Conservation (phyloP, 495 filamentous ascomycete genomes). For the Xylaria scruposa region DNA sequence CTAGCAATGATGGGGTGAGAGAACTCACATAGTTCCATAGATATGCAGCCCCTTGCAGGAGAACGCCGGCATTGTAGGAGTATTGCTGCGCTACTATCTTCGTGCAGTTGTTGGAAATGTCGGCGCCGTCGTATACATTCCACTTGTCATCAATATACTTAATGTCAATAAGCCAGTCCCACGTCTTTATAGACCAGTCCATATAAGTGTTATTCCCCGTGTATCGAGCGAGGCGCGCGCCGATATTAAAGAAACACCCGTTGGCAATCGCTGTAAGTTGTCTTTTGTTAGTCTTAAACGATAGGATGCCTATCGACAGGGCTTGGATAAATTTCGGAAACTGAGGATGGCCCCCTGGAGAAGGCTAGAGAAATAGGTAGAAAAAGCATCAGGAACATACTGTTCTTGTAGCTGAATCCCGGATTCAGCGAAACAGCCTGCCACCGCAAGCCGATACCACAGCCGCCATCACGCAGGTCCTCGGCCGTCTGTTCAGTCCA, state of each 20-base stretch:
- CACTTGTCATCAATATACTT: conserved; percentile 70
- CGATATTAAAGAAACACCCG: conserved; percentile 86
- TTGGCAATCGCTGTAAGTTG: conserved; percentile 66
- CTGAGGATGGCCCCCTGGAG: neutral
- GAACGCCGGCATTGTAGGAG: conserved; percentile 79
- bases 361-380: neutral
- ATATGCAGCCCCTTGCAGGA: conserved; percentile 73
- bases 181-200: conserved; percentile 74
- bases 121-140: conserved; percentile 77
- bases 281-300: neutral
- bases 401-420: conserved; percentile 91
- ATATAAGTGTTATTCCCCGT: conserved; percentile 80
- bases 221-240: conserved; percentile 77
- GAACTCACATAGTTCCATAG: conserved; percentile 75
- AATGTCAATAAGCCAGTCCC: conserved; percentile 70
- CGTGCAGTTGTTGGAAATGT: conserved; percentile 68
- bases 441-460: conserved; percentile 81
- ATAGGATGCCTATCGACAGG: neutral
- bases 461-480: conserved; percentile 66
- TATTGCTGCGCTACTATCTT: conserved; percentile 69
- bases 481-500: conserved; percentile 71
- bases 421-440: conserved; percentile 79
- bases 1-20: neutral
- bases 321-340: neutral
- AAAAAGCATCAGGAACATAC: conserved; percentile 42